Evolutionary conservation across 192 early-diverging fungal species (phyloP).

Genomic region (Rhizoclosmatium sp.): DNA sequence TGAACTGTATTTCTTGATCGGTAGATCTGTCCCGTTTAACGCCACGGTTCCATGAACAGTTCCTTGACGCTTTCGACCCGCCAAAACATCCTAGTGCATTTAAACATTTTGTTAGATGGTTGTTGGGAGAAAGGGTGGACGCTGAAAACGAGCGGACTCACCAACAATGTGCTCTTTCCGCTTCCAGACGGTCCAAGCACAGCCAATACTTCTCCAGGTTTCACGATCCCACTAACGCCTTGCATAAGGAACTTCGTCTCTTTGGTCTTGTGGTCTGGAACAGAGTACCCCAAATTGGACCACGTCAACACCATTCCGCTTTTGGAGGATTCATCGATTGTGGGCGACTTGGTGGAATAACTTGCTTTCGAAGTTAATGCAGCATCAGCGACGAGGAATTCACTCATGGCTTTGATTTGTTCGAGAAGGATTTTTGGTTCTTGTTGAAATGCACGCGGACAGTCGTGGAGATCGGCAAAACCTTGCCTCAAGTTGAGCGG

Average conservation of each 20-base stretch:
- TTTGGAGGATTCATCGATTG: background rate
- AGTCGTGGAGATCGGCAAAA: background rate
- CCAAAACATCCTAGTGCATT: background rate
- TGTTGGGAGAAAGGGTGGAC: background rate
- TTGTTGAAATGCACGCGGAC: background rate
- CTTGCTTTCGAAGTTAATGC: background rate
- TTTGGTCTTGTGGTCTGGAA: background rate
- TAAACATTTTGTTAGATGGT: background rate
- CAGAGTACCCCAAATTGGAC: background rate
- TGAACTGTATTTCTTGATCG: background rate
- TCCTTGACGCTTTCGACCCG: background rate
- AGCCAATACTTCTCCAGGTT: conserved; percentile 62
- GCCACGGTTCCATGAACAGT: background rate
- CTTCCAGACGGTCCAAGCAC: conserved; percentile 60
- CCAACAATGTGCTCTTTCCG: conserved; percentile 48
- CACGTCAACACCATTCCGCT: background rate
- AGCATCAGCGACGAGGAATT: background rate
- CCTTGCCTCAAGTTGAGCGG: too few relatives aligned
- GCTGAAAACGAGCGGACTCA: background rate
- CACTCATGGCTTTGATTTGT: background rate
- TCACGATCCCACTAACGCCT: conserved; percentile 62
- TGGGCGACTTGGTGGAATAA: background rate
- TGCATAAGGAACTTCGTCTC: conserved; percentile 13
- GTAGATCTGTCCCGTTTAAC: background rate
- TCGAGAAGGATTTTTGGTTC: background rate